Evolutionary conservation across 2,329 filamentous ascomycete genomes (phyloP).

Genomic region (Colletotrichum filicis): DNA sequence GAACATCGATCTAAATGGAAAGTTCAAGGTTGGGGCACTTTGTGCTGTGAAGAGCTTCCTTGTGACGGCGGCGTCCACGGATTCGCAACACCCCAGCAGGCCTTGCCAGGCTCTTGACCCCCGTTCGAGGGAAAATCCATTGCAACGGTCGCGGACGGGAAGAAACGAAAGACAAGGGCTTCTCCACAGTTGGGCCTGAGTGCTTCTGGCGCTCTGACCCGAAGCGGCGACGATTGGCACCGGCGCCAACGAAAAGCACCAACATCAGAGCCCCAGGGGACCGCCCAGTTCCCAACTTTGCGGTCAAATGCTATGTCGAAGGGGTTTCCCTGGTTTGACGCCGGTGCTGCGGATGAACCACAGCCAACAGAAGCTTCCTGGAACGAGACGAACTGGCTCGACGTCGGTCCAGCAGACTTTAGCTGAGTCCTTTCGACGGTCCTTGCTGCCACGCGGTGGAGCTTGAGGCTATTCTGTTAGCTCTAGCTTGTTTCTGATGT

Average conservation of each 20-base stretch:
- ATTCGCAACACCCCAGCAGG: neutral
- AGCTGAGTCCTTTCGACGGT: conserved; percentile 15
- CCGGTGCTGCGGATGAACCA: conserved; percentile 16
- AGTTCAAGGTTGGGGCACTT: neutral
- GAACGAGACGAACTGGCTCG: neutral
- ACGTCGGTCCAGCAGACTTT: conserved; percentile 13
- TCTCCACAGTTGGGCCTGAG: conserved; percentile 51
- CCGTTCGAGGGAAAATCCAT: conserved; percentile 8
- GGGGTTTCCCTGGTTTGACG: conserved; percentile 6
- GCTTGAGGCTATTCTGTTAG: conserved; percentile 16
- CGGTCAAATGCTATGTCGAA: conserved; percentile 22
- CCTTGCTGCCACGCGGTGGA: conserved; percentile 29
- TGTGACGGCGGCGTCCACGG: conserved; percentile 1
- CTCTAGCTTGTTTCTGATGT: neutral
- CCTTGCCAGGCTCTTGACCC: conserved; percentile 1
- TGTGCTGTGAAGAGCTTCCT: neutral
- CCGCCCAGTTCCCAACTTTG: conserved; percentile 19
- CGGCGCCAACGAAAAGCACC: conserved; percentile 25
- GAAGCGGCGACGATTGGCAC: conserved; percentile 32
- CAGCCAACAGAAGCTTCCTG: conserved; percentile 13
- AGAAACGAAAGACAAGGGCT: conserved; percentile 35
- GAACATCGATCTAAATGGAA: neutral
- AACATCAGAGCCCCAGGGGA: conserved; percentile 2
- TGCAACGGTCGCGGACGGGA: conserved; percentile 35
- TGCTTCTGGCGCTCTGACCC: conserved; percentile 43